Evolutionary conservation across 140 eudicot genomes (phyloP), one percentile per base, ranked within the genome.

Genomic region (Bidens hawaiensis): DNA sequence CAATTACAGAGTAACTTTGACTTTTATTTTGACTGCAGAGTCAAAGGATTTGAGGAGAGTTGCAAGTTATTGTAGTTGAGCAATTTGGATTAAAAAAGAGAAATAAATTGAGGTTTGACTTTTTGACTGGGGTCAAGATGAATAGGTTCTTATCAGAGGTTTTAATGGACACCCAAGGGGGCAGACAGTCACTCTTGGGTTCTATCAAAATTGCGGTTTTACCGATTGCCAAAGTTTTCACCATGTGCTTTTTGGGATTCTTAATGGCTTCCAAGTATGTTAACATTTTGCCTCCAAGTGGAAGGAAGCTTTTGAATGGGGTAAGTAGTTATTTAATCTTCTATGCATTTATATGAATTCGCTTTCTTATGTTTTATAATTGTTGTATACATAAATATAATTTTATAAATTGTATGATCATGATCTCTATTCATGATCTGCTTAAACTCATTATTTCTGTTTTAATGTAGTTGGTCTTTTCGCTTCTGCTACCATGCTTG

Each of bases 261-360:
- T 88, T 91, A 10, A 82, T 91, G 96, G 98, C 98, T 24, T 86
- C 97, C 49, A 90, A 86, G 75, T 87, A 75, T 69, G 85, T 87
- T 48, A 91, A 87, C 72, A 84, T 91, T 54, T 77, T 91, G 43
- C 95, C 96, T 28, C 81, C 98, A 38, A 84, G 65, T 60, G 98
- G 98, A 51, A 78, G 98, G 67, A 91, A 82, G 86, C 94, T 91
- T 66, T 80, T 91, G 40, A 91, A 91, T 72, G 98, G 98, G 91
- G 98, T 91, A 71, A 54, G n/a, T n/a, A 11, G 83, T 58, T 46
- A 14, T 62, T 11, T 27, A 10, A 16, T 4, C 8, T 16, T 30
- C 7, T 23, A 6, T 27, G 15, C 34, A 28, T 28, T 0, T 6
- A 30, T 14, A 1, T 9, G 0, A 26, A 19, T 16, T 34, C 16